A percentile compares a stretch with the other conserved stretches of the same genome.
Conservation (phyloP, 164 flowering plant genomes). For the Tinospora cordifolia region DNA sequence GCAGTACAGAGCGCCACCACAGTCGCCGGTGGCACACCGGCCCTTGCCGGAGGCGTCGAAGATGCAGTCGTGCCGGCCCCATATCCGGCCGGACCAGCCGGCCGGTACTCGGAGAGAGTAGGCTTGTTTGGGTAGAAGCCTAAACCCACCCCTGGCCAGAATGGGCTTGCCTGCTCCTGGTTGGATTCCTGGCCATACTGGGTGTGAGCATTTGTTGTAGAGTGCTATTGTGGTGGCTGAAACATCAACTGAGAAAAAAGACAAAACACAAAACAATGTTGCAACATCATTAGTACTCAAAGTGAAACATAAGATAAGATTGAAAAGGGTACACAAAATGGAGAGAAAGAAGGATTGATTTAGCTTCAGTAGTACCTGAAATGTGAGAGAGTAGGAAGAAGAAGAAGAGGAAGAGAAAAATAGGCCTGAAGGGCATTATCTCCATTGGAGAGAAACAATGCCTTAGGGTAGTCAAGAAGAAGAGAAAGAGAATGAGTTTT, state of each 20-base stretch:
- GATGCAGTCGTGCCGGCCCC: slow-evolving; percentile 90
- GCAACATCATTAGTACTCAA: not conserved
- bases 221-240: slow-evolving; percentile 52
- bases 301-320: not conserved
- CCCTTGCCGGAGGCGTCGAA: slow-evolving; percentile 68
- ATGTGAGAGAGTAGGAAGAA: slow-evolving; percentile 20
- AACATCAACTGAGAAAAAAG: slow-evolving; percentile 19
- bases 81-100: slow-evolving; percentile 88
- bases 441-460: slow-evolving; percentile 20
- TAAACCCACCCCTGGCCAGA: slow-evolving; percentile 72
- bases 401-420: slow-evolving; percentile 19
- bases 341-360: too few relatives aligned
- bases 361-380: slow-evolving; percentile 24
- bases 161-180: slow-evolving; percentile 74
- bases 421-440: slow-evolving; percentile 15
- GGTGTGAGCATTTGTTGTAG: slow-evolving; percentile 64
- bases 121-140: slow-evolving; percentile 51
- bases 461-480: not conserved
- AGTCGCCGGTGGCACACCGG: slow-evolving; percentile 83
- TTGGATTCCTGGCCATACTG: slow-evolving; percentile 94
- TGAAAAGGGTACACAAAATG: not conserved
- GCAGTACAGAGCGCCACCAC: slow-evolving; percentile 76
- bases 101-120: slow-evolving; percentile 53
- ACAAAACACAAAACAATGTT: not conserved
- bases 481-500: not conserved